Evolutionary conservation across 768 basidiomycete genomes (phyloP), one percentile per base, ranked within the genome.

Genomic region (Pisolithus orientalis): DNA sequence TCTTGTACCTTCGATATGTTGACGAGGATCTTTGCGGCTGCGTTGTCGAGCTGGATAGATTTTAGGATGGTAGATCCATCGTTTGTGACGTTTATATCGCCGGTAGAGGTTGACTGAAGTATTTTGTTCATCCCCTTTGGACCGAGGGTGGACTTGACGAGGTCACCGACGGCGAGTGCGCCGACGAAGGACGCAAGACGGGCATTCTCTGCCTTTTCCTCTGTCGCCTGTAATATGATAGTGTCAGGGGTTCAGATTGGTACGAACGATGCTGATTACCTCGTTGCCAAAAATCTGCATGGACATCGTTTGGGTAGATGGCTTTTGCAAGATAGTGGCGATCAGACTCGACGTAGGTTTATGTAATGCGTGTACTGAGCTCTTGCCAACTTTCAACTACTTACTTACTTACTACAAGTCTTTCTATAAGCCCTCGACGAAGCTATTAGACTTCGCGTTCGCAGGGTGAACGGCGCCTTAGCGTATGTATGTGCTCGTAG

Each of bases 41-140:
- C 91, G 67, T 99, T 98, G 72, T 99, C 96, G 57, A 99, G 84
- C 62, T 93, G 88, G 62, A 99, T 98, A 45, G 90, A 85, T 69
- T 97, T 98, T 53, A 99, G 81, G 62, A 98, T 99, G 44, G 96
- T 98, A 4, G 96, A 96, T 4, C 96, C 96, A 68, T 99, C 96
- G 70, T 99, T 99, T 10, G 96, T 99, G 46, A 99, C 95, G 57
- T 85, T 96, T 62, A 99, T 90, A 28, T 94, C 90, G 5, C 93
- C 92, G 0, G 87, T 82, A 5, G 93, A 90, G 1, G 71, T 83
- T 1, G 92, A 94, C 70, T 94, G 95, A 14, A 99, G 82, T 57
- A 99, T 98, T 76, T 98, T 98, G 84, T 97, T 98, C 95, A 98
- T 99, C 51, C 96, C 96, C 71, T 99, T 98, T 24, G 96, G 96